Evolutionary conservation across 2,329 filamentous ascomycete genomes (phyloP).

Genomic region (Fusarium sp.): DNA sequence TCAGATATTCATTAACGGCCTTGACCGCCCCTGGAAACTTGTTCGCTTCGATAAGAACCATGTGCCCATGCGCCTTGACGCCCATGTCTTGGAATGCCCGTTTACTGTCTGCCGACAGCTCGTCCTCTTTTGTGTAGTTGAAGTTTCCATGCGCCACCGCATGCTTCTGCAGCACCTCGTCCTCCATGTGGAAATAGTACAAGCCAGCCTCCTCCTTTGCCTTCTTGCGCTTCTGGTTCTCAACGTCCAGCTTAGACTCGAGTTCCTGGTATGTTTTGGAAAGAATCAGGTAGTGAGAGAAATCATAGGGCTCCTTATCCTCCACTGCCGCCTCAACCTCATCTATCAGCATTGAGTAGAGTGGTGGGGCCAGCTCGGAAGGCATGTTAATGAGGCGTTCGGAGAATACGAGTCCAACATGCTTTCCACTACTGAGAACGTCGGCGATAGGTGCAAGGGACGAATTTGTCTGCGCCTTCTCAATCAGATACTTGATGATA

Average conservation of each 20-base stretch:
- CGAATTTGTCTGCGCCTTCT: constrained; percentile 63
- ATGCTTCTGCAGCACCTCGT: constrained; percentile 86
- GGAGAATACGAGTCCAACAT: constrained; percentile 87
- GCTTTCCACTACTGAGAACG: constrained; percentile 65
- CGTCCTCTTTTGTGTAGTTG: constrained; percentile 83
- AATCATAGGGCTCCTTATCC: constrained; percentile 91
- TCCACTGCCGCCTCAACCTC: constrained; percentile 90
- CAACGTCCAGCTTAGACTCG: constrained; percentile 79
- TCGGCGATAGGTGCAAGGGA: constrained; percentile 66
- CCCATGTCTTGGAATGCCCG: constrained; percentile 94
- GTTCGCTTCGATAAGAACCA: constrained; percentile 85
- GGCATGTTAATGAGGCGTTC: constrained; percentile 98
- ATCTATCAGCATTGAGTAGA: constrained; percentile 94
- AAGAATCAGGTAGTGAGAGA: constrained; percentile 91
- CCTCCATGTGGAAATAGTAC: constrained; percentile 96
- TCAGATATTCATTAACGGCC: constrained; percentile 80
- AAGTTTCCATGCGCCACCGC: constrained; percentile 77
- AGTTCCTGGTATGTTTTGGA: constrained; percentile 95
- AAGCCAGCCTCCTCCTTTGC: constrained; percentile 68
- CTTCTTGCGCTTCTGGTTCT: constrained; percentile 72
- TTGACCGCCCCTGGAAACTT: constrained; percentile 82
- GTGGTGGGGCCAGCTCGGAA: constrained; percentile 88
- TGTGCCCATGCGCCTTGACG: constrained; percentile 82
- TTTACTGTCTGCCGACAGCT: constrained; percentile 89
- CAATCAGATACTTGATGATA: constrained; percentile 76